Evolutionary conservation across 2,329 filamentous ascomycete genomes (phyloP).

Genomic region (Xylaria sp.): DNA sequence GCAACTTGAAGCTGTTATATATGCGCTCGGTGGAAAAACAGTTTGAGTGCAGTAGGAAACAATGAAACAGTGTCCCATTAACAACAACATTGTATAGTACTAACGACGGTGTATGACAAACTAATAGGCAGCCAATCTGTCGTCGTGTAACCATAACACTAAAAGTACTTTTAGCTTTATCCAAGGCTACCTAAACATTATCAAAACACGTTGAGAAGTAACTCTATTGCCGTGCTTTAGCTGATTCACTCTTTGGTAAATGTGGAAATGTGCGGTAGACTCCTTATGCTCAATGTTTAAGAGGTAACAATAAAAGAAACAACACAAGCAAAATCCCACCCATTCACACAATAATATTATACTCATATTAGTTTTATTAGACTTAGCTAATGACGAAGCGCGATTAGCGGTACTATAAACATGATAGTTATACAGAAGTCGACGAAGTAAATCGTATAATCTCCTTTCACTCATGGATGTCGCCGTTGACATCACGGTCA

Average conservation of each 20-base stretch:
- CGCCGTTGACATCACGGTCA: constrained; percentile 6
- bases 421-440: constrained; percentile 7
- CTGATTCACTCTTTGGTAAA: background rate
- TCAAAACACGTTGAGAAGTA: background rate
- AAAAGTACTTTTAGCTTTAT: constrained; percentile 1
- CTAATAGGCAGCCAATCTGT: background rate
- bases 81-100: background rate
- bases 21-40: background rate
- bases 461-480: background rate
- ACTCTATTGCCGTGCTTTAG: background rate
- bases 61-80: background rate
- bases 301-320: background rate
- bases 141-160: too few relatives aligned
- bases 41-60: background rate
- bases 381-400: constrained; percentile 23
- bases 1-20: background rate
- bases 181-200: constrained; percentile 2
- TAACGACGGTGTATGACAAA: background rate
- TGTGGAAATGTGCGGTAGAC: background rate
- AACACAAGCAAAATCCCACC: background rate
- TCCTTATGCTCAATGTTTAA: constrained; percentile 1
- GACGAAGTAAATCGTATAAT: background rate
- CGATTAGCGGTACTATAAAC: constrained; percentile 21
- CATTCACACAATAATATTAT: constrained; percentile 5
- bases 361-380: constrained; percentile 32